Evolutionary conservation across 208 protist genomes (phyloP), one percentile per base, ranked within the genome.

Genomic region (Trypanosoma melophagium): DNA sequence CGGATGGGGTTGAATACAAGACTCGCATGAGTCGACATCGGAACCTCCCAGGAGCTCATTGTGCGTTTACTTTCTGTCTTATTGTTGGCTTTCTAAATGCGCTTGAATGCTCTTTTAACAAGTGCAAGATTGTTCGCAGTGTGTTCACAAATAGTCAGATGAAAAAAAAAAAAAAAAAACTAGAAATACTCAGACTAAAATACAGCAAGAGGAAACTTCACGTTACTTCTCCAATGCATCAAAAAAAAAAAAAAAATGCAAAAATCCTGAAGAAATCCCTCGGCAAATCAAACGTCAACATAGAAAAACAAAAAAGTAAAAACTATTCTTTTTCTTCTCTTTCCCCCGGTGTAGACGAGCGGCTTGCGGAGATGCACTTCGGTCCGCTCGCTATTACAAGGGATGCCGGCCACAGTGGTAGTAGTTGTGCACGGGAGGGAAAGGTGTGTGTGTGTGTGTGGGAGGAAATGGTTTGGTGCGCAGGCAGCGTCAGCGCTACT

Each of bases 381-480:
- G 40, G 53, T 50, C 16, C 68, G 60, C 60, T 72, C 63, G 68
- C 66, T 59, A 69, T 69, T 65, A 60, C 45, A 49, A 72, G 66
- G 56, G 66, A 74, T 74, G 67, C n/a, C 60, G 41, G 13, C 94
- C 69, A 9, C 87, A 41, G 12, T 44, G 40, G 40, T 44, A 44
- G 40, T 44, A 44, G 40, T 44, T n/a, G n/a, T n/a, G n/a, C n/a
- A n/a, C n/a, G n/a, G n/a, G n/a, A n/a, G 12, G 12, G 12, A 44
- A 44, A 14, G 40, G 12, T 44, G 12, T 44, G 7, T 44, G 40
- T 7, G 12, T 80, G 66, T 94, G 95, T 41, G 85, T 83, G 41
- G 91, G 91, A 28, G 45, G 56, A 21, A 89, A 90, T 4, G 94
- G 42, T 16, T 94, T 72, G 51, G 94, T 78, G 58, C 92, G 87